Evolutionary conservation across 75 land plant genomes (phyloP).

Genomic region (Ceratopteris richardii): DNA sequence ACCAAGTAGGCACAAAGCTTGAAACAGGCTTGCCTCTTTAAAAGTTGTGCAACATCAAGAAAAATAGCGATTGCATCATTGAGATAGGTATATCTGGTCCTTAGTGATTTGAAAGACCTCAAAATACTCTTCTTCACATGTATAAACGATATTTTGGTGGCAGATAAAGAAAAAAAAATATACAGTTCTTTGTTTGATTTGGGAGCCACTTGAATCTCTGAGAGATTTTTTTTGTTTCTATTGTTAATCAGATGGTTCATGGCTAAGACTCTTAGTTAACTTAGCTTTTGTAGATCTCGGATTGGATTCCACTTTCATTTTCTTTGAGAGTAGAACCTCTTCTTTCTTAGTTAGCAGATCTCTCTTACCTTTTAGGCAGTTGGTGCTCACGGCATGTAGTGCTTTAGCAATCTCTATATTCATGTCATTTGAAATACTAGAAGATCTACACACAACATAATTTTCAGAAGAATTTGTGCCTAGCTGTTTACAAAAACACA

Average conservation of each 20-base stretch:
- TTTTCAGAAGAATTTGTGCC: conserved; percentile 4
- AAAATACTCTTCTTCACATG: too few species aligned
- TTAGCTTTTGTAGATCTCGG: conserved; percentile 48
- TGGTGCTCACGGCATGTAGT: conserved; percentile 24
- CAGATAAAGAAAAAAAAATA: conserved; percentile 71
- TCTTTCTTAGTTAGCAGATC: conserved; percentile 61
- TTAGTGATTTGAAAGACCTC: too few species aligned
- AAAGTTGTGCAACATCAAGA: too few species aligned
- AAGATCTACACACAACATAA: background rate
- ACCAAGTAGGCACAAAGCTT: too few species aligned
- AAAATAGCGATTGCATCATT: too few species aligned
- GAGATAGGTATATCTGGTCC: too few species aligned
- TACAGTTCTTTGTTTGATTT: conserved; percentile 58
- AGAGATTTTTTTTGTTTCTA: too few species aligned
- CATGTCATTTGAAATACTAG: too few species aligned
- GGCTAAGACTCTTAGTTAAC: conserved; percentile 65
- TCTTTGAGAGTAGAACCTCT: conserved; percentile 55
- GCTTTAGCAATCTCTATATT: background rate
- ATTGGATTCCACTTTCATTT: conserved; percentile 47
- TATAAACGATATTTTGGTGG: too few species aligned
- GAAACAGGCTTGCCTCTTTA: too few species aligned
- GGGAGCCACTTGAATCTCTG: conserved; percentile 60
- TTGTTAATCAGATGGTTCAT: conserved; percentile 73
- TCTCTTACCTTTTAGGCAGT: conserved; percentile 36
- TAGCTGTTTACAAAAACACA: conserved; percentile 30